phyloP scores from a whole-genome alignment of 2,329 filamentous ascomycete species.

The Colletotrichum cuscutae region DNA sequence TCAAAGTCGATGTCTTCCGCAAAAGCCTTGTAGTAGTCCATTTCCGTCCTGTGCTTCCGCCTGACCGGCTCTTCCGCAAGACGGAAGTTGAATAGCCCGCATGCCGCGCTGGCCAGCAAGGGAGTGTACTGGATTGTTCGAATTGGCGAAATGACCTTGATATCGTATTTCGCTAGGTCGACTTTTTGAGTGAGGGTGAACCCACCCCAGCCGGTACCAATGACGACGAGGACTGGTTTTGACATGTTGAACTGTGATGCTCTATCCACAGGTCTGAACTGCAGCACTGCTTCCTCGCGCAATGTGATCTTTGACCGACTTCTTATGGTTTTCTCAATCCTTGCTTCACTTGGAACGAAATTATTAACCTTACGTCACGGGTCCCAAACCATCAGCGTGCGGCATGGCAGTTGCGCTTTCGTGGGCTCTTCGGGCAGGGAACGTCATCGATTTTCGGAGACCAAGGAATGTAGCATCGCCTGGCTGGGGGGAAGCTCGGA shows the following conservation, averaged over 20 bases:
- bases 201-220: conserved; percentile 89
- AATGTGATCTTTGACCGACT: background rate
- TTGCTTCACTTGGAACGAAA: background rate
- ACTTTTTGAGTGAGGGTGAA: conserved; percentile 64
- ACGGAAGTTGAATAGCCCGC: conserved; percentile 96
- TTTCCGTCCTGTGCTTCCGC: conserved; percentile 94
- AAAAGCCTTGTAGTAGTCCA: conserved; percentile 97
- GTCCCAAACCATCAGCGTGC: background rate
- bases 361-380: conserved; percentile 24
- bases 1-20: conserved; percentile 95
- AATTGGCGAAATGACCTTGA: conserved; percentile 94
- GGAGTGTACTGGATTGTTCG: conserved; percentile 99
- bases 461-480: background rate
- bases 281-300: too few species aligned
- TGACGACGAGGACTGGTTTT: conserved; percentile 25
- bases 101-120: conserved; percentile 95
- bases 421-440: conserved; percentile 8
- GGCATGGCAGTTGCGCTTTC: background rate
- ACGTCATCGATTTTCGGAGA: conserved; percentile 25
- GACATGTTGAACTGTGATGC: background rate
- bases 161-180: conserved; percentile 98
- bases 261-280: background rate
- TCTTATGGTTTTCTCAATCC: conserved; percentile 4
- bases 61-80: conserved; percentile 99
- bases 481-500: conserved; percentile 2